A percentile compares a stretch with the other conserved stretches of the same genome.
These are phyloP conservation scores for Cutaneotrichosporon spelunceum DNA, from an alignment of 1,284 basidiomycete species.

Conservation along the genomic window DNA sequence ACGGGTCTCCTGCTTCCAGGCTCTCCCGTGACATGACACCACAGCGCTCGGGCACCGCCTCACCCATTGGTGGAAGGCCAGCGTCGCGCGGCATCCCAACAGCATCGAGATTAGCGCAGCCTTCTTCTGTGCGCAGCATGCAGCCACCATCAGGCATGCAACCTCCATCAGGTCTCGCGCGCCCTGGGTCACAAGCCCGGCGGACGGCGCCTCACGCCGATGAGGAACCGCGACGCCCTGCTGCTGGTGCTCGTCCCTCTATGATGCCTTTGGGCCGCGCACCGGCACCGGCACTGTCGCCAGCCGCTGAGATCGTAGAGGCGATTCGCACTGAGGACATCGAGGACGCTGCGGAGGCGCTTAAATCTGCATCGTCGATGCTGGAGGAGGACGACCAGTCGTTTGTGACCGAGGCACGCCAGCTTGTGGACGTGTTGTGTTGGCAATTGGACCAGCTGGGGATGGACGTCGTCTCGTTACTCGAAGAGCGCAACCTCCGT, in stretches of 20 bases:
- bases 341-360: slow-evolving; percentile 79
- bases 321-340: slow-evolving; percentile 62
- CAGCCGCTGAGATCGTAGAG: slow-evolving; percentile 29
- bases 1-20: slow-evolving; percentile 6
- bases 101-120: slow-evolving; percentile 1
- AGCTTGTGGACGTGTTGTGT: slow-evolving; percentile 71
- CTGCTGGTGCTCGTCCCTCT: slow-evolving; percentile 14
- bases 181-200: slow-evolving; percentile 13
- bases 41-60: slow-evolving; percentile 2
- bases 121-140: slow-evolving; percentile 9
- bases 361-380: slow-evolving; percentile 85
- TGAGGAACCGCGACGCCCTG: slow-evolving; percentile 7
- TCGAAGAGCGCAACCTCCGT: slow-evolving; percentile 73
- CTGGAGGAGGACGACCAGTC: slow-evolving; percentile 67
- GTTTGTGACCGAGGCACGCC: slow-evolving; percentile 55
- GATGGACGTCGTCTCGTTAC: slow-evolving; percentile 72
- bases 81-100: slow-evolving; percentile 15
- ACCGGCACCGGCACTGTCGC: slow-evolving; percentile 1
- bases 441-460: slow-evolving; percentile 61
- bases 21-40: slow-evolving; percentile 13
- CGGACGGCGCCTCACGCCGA: neutral
- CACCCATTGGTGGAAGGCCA: slow-evolving; percentile 1
- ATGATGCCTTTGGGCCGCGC: slow-evolving; percentile 30
- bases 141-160: slow-evolving; percentile 7
- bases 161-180: slow-evolving; percentile 18